Conservation (phyloP, 1,284 basidiomycete genomes). For the Cryptococcus floricola region DNA sequence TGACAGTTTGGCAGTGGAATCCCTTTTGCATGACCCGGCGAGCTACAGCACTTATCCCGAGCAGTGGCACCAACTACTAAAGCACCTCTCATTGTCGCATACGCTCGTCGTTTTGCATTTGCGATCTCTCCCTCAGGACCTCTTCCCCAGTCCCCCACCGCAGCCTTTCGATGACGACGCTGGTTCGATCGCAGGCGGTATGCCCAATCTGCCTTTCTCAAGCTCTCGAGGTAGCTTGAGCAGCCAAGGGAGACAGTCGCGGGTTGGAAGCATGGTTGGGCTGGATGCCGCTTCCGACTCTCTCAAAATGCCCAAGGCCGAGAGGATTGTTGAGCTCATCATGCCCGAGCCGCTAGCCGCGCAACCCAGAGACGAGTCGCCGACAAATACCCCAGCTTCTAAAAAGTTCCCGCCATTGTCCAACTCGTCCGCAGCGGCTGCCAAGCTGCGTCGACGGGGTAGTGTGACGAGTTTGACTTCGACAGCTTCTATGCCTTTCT, state of each 20-base stretch:
- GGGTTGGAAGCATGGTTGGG: conserved; percentile 26
- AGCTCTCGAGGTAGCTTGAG: conserved; percentile 27
- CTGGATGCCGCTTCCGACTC: conserved; percentile 26
- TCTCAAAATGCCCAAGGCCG: conserved; percentile 34
- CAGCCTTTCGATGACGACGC: conserved; percentile 47
- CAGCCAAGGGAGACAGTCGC: conserved; percentile 19
- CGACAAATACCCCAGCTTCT: background rate
- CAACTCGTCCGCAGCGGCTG: background rate
- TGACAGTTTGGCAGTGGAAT: conserved; percentile 38
- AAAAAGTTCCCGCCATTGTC: background rate
- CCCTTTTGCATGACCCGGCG: conserved; percentile 44
- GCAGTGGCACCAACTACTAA: conserved; percentile 43
- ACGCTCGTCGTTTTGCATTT: conserved; percentile 46
- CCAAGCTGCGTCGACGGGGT: conserved; percentile 26
- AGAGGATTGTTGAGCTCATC: conserved; percentile 45
- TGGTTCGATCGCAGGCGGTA: conserved; percentile 2
- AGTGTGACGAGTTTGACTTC: conserved; percentile 39
- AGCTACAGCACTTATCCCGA: conserved; percentile 45
- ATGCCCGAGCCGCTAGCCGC: conserved; percentile 47
- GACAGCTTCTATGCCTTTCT: conserved; percentile 29
- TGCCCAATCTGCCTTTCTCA: conserved; percentile 26
- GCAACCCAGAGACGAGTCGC: conserved; percentile 12
- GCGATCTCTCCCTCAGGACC: conserved; percentile 35
- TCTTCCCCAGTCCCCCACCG: conserved; percentile 39
- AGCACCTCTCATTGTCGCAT: conserved; percentile 46